A percentile compares a stretch with the other conserved stretches of the same genome.
Evolutionary conservation across 2,329 filamentous ascomycete species (phyloP).

Genomic region (Calonectria multiphialidica): DNA sequence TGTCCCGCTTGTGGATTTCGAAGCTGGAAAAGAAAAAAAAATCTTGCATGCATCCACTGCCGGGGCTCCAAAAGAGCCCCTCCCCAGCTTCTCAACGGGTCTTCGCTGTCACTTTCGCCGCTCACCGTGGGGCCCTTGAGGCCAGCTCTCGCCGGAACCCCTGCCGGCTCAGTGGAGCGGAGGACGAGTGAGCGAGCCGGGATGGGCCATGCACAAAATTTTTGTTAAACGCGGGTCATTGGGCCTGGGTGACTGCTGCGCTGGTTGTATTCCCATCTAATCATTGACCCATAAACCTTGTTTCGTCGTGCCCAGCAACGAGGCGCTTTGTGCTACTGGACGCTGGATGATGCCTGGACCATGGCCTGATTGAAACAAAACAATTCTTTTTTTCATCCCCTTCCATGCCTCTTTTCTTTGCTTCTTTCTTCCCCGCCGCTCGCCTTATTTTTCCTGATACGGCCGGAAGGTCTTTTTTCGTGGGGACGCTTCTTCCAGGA

Average conservation of each 20-base stretch:
- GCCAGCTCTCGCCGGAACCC: background rate
- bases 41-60: slow-evolving; percentile 10
- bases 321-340: background rate
- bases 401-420: background rate
- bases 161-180: background rate
- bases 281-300: slow-evolving; percentile 18
- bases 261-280: slow-evolving; percentile 22
- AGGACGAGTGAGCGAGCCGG: slow-evolving; percentile 19
- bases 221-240: slow-evolving; percentile 17
- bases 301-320: slow-evolving; percentile 2
- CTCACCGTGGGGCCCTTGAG: slow-evolving; percentile 19
- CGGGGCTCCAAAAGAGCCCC: background rate
- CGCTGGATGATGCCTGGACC: background rate
- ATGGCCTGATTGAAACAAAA: slow-evolving; percentile 14
- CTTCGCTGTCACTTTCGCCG: background rate
- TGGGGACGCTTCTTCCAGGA: background rate
- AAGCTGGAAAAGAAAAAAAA: background rate
- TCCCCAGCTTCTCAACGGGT: background rate
- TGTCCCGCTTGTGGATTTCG: background rate
- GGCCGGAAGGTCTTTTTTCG: background rate
- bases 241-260: slow-evolving; percentile 19
- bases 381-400: background rate
- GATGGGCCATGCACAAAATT: slow-evolving; percentile 36
- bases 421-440: background rate
- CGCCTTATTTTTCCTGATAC: slow-evolving; percentile 1